Conservation (phyloP, 2,329 filamentous ascomycete species). For the Didymella segeticola region DNA sequence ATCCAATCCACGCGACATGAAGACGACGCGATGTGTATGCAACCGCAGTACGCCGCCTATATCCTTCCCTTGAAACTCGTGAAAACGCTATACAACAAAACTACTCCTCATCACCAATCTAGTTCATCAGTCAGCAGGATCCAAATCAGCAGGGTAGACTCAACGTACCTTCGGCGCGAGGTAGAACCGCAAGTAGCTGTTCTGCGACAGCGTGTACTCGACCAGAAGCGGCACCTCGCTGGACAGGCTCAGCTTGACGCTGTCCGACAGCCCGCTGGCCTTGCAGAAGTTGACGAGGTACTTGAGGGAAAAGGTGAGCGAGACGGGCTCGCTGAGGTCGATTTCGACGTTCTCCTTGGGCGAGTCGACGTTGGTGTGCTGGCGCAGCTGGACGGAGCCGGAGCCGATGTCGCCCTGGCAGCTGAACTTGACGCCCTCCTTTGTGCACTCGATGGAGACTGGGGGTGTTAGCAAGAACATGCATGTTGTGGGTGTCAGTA, state of each 20-base stretch:
- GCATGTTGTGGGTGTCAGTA: conserved; percentile 1
- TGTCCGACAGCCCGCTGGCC: conserved; percentile 79
- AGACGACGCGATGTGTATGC: no score
- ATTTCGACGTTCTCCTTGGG: conserved; percentile 85
- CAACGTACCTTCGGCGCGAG: conserved; percentile 87
- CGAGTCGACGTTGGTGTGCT: conserved; percentile 89
- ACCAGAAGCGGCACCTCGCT: conserved; percentile 96
- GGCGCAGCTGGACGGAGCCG: conserved; percentile 88
- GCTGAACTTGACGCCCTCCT: conserved; percentile 96
- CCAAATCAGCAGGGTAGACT: not conserved
- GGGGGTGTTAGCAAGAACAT: not conserved
- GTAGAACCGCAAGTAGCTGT: conserved; percentile 95
- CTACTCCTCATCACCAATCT: conserved; percentile 76
- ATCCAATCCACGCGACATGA: no score
- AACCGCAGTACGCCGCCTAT: no score
- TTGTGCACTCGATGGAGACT: conserved; percentile 96
- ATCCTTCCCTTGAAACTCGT: conserved; percentile 29
- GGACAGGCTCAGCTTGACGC: conserved; percentile 91
- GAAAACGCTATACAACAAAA: conserved; percentile 33
- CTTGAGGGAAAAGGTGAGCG: conserved; percentile 97
- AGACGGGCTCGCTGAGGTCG: conserved; percentile 87
- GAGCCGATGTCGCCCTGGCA: conserved; percentile 96
- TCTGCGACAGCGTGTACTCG: conserved; percentile 84
- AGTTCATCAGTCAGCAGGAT: conserved; percentile 47
- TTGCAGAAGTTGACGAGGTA: conserved; percentile 99